phyloP scores from a whole-genome alignment of 192 early-diverging fungal species.

The Funneliformis mosseae region DNA sequence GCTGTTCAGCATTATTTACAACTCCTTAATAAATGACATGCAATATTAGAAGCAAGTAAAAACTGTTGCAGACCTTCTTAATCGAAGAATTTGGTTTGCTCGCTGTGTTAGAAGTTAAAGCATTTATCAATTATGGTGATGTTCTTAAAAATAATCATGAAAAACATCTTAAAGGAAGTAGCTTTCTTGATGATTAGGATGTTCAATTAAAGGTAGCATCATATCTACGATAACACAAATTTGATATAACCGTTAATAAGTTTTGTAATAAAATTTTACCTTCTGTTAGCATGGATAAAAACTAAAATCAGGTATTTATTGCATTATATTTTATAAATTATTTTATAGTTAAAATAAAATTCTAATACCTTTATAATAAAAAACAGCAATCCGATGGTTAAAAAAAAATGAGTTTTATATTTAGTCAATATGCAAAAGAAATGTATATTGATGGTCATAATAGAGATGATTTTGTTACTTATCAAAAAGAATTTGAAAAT shows the following conservation, averaged over 20 bases:
- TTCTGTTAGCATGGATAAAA: neutral
- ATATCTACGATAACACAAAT: neutral
- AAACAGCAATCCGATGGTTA: conserved; percentile 9
- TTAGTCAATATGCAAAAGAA: no score
- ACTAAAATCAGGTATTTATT: neutral
- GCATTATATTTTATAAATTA: neutral
- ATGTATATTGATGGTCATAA: neutral
- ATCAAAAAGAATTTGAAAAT: no score
- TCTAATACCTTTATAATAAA: no score
- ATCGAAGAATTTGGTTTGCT: neutral
- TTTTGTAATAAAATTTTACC: neutral
- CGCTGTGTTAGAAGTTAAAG: neutral
- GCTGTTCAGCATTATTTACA: neutral
- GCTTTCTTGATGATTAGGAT: conserved; percentile 20
- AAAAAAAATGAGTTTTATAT: conserved; percentile 21
- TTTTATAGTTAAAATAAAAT: no score
- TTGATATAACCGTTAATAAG: neutral
- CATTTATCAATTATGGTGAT: neutral
- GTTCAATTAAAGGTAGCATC: neutral
- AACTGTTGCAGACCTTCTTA: neutral
- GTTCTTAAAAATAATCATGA: neutral
- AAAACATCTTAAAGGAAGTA: neutral
- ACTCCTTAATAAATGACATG: neutral
- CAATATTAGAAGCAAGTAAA: neutral
- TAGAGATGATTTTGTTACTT: neutral